Evolutionary conservation across 139 green algal species (phyloP).

Genomic region (Tetraselmis striata): DNA sequence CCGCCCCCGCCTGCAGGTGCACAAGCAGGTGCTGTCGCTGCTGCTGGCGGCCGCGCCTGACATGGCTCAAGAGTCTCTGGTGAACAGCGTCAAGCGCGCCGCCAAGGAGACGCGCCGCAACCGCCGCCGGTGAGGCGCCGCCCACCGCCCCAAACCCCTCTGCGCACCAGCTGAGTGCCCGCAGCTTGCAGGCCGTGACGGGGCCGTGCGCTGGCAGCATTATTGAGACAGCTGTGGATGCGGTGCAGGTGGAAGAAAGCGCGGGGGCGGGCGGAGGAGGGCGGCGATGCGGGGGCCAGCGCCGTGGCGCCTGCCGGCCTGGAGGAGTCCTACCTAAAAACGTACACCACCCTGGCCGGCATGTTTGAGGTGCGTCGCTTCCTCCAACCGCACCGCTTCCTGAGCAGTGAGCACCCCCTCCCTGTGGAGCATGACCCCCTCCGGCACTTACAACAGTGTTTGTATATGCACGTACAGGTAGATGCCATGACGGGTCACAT

Average conservation of each 20-base stretch:
- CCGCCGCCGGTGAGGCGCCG: not conserved
- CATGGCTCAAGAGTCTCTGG: constrained; percentile 12
- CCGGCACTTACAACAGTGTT: no score
- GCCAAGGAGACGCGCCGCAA: not conserved
- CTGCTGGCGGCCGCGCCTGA: constrained; percentile 44
- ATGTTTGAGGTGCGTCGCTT: not conserved
- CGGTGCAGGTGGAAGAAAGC: not conserved
- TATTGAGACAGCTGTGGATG: not conserved
- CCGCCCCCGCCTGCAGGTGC: constrained; percentile 46
- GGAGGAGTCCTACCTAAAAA: not conserved
- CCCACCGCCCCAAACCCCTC: no score
- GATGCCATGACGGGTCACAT: no score
- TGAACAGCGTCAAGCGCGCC: not conserved
- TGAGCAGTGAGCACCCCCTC: not conserved
- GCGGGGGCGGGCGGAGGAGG: not conserved
- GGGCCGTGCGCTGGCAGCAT: no score
- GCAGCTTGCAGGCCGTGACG: not conserved
- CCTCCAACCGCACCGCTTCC: not conserved
- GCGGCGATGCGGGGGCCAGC: not conserved
- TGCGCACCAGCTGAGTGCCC: not conserved
- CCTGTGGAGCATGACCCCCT: no score
- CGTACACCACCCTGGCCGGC: not conserved
- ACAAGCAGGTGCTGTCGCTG: constrained; percentile 68
- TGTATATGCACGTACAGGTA: no score
- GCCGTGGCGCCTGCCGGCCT: not conserved